Conservation (phyloP, 2,329 filamentous ascomycete species). For the Exophiala viscosa region DNA sequence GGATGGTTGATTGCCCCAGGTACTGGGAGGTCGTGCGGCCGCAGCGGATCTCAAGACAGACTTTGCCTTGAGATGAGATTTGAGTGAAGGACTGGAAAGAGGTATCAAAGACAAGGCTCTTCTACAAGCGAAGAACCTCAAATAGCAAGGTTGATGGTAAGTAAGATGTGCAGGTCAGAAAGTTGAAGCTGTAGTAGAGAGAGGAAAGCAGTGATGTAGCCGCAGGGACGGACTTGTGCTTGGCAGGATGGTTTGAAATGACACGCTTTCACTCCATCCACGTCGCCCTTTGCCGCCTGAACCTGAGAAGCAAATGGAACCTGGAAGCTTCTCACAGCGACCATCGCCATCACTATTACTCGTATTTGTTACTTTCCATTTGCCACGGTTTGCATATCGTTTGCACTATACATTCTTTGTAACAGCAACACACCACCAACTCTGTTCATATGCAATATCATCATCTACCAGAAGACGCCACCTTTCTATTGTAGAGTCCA, state of each 20-base stretch:
- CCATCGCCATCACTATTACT: constrained; percentile 1
- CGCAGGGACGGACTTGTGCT: constrained; percentile 11
- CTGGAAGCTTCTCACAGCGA: constrained; percentile 12
- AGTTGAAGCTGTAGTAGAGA: constrained; percentile 8
- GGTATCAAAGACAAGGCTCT: constrained; percentile 4
- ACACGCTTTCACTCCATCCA: constrained; percentile 10
- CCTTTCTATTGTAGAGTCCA: too few relatives aligned
- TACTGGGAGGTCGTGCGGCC: too few relatives aligned
- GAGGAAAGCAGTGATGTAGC: constrained; percentile 9
- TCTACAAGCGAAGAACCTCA: constrained; percentile 14
- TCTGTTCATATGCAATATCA: too few relatives aligned
- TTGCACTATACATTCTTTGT: neutral
- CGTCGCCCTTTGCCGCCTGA: constrained; percentile 23
- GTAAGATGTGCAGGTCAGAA: constrained; percentile 2
- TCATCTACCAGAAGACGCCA: too few relatives aligned
- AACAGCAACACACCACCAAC: too few relatives aligned
- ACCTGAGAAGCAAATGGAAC: constrained; percentile 3
- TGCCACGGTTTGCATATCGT: neutral
- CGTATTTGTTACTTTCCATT: neutral
- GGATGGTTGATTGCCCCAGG: neutral
- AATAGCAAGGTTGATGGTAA: constrained; percentile 7
- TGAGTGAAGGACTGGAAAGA: neutral
- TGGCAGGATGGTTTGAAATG: constrained; percentile 16
- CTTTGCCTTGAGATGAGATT: neutral
- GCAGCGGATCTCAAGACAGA: constrained; percentile 2